Conservation (phyloP, 2,329 filamentous ascomycete species). For the Calonectria pteridis region DNA sequence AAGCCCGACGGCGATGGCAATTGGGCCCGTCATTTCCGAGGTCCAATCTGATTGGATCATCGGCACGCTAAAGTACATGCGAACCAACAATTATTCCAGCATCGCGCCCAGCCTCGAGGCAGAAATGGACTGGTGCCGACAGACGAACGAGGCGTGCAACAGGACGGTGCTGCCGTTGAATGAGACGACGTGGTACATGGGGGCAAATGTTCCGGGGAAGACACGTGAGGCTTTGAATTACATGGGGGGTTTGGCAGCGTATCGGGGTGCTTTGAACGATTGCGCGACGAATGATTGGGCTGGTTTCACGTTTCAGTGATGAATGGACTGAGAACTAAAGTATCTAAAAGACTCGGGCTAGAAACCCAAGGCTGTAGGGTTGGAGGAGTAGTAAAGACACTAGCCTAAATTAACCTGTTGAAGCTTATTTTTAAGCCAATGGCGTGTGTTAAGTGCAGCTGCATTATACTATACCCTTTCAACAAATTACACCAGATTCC, state of each 20-base stretch:
- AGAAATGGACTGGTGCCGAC: constrained; percentile 6
- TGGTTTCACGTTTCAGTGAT: constrained; percentile 14
- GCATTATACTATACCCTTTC: too few species aligned
- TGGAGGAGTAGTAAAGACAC: too few species aligned
- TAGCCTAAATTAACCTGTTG: too few species aligned
- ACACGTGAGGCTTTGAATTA: constrained; percentile 20
- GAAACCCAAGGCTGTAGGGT: too few species aligned
- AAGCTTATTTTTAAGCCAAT: too few species aligned
- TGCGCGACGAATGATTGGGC: constrained; percentile 1
- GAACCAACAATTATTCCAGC: background rate
- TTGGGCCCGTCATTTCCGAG: constrained; percentile 23
- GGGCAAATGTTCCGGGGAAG: constrained; percentile 22
- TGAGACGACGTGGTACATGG: constrained; percentile 26
- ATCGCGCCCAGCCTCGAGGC: constrained; percentile 15
- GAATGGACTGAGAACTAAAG: background rate
- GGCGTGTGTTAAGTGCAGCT: too few species aligned
- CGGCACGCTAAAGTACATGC: constrained; percentile 14
- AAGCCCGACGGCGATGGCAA: constrained; percentile 15
- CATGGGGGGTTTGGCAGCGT: constrained; percentile 15
- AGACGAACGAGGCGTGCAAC: constrained; percentile 20
- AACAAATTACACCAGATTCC: too few species aligned
- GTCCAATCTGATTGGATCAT: constrained; percentile 21
- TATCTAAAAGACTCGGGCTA: background rate
- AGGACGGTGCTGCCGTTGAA: constrained; percentile 18
- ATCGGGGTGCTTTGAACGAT: constrained; percentile 1